phyloP scores from a whole-genome alignment of 1,284 basidiomycete species.

The Cryptococcus amylolentus region DNA sequence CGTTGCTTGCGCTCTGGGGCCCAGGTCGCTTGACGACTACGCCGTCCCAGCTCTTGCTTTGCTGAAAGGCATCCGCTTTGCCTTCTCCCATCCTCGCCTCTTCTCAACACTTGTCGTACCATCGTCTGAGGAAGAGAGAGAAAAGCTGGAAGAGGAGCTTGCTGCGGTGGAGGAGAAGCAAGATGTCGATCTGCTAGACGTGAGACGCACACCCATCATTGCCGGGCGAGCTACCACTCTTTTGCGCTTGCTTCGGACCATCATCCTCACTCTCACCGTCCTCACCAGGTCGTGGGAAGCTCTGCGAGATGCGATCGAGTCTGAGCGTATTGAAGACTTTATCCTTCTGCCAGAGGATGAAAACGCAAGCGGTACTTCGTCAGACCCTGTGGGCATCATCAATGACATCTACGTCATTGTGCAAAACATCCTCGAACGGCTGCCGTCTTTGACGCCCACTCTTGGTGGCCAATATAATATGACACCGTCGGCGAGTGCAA shows the following conservation, averaged over 20 bases:
- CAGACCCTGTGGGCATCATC: constrained; percentile 47
- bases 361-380: constrained; percentile 6
- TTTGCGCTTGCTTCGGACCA: constrained; percentile 64
- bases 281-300: constrained; percentile 68
- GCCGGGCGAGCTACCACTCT: constrained; percentile 66
- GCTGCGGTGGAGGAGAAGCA: constrained; percentile 52
- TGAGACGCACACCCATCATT: constrained; percentile 64
- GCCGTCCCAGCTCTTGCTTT: constrained; percentile 64
- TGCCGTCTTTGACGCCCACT: constrained; percentile 5
- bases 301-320: constrained; percentile 62
- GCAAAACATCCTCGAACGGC: constrained; percentile 44
- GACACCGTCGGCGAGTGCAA: neutral
- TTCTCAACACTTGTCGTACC: constrained; percentile 76
- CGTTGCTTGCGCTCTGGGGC: constrained; percentile 54
- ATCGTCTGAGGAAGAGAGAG: constrained; percentile 69
- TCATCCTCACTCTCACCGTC: constrained; percentile 65
- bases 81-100: constrained; percentile 83
- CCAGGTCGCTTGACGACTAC: constrained; percentile 60
- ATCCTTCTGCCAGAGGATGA: constrained; percentile 9
- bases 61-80: constrained; percentile 84
- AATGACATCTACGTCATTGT: constrained; percentile 69
- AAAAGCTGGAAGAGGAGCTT: constrained; percentile 57
- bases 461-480: neutral
- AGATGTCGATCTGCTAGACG: constrained; percentile 54
- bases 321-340: constrained; percentile 56